phyloP scores from a whole-genome alignment of 2,329 filamentous ascomycete genomes.

The Zasmidium cellare region DNA sequence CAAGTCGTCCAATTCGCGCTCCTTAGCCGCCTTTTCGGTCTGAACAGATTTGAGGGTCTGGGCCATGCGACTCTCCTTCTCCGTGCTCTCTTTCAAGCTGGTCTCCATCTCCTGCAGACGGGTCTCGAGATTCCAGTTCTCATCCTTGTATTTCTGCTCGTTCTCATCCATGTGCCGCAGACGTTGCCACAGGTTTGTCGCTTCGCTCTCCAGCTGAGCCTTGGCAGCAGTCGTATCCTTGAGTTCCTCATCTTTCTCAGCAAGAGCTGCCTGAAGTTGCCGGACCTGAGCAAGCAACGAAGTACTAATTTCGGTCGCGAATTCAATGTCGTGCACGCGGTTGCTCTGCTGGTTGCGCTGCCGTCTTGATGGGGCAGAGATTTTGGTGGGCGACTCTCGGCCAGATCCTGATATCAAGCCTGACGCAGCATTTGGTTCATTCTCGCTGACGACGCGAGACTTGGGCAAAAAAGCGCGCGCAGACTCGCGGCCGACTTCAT shows the following conservation, averaged over 20 bases:
- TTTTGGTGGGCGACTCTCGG: slow-evolving; percentile 82
- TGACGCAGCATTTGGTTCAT: slow-evolving; percentile 31
- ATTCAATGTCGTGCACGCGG: slow-evolving; percentile 92
- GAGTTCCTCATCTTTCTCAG: slow-evolving; percentile 84
- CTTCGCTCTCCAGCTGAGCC: slow-evolving; percentile 77
- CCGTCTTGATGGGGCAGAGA: slow-evolving; percentile 76
- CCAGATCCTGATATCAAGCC: slow-evolving; percentile 75
- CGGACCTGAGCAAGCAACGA: slow-evolving; percentile 92
- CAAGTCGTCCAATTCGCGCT: slow-evolving; percentile 89
- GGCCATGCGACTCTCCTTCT: slow-evolving; percentile 79
- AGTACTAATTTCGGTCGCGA: slow-evolving; percentile 96
- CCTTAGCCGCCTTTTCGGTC: slow-evolving; percentile 72
- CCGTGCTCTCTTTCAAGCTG: slow-evolving; percentile 71
- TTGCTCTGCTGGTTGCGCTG: slow-evolving; percentile 86
- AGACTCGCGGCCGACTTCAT: slow-evolving; percentile 87
- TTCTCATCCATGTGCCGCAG: slow-evolving; percentile 85
- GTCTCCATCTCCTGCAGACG: slow-evolving; percentile 81
- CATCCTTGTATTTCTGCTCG: slow-evolving; percentile 94
- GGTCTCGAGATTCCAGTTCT: slow-evolving; percentile 97
- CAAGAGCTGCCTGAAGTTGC: slow-evolving; percentile 79
- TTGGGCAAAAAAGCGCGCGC: slow-evolving; percentile 87
- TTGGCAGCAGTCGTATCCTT: slow-evolving; percentile 74
- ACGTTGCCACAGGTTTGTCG: slow-evolving; percentile 75
- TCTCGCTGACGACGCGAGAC: slow-evolving; percentile 38
- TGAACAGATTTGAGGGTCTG: slow-evolving; percentile 69